Evolutionary conservation across 2,329 filamentous ascomycete species (phyloP), one percentile per base, ranked within the genome.

Genomic region (Purpureocillium takamizusanense): DNA sequence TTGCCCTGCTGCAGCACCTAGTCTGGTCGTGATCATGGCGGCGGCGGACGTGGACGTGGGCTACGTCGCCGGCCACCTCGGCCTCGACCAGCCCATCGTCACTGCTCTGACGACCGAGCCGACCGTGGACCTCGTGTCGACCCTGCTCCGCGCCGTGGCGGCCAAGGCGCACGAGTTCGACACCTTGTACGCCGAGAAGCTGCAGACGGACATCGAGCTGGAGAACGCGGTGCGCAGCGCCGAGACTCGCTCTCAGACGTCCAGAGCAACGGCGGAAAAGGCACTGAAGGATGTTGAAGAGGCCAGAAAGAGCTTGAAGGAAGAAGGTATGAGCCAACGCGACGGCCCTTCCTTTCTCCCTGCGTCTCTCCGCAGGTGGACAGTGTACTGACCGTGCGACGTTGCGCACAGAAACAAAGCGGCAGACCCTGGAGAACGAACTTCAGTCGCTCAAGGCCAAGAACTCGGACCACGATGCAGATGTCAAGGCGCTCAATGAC

Each of bases 121-220:
- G 35, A 95, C 88, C 4, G 67, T 74, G 45, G 86, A 94, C 11
- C 77, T 95, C 18, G 83, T 95, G 47, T 73, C 76, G 42, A 69
- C 76, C 31, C 70, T 98, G 37, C 73, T 98, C 31, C 70, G 77
- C 45, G 81, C 84, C 18, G 76, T 97, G 38, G 75, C 81, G 17
- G 66, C 69, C 23, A 95, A 92, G 60, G 87, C 86, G 28, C 84
- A 81, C 51, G 87, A 95, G 52, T 82, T 78, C 51, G 87, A 95
- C 56, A 75, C 80, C 30, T 66, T 95, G 31, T 86, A 83, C 51
- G 82, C 90, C 9, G 86, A 94, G 47, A 97, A 95, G 65, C 73
- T 95, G 33, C 82, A 86, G 49, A 69, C 86, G 33, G 87, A 95
- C 52, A 92, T 98, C 33, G 89, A 97, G 66, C 75, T 97, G 7